A percentile compares a stretch with the other conserved stretches of the same genome.
These are phyloP conservation scores for Brassica nigra DNA, from an alignment of 345 rosid species.

Conservation along the genomic window DNA sequence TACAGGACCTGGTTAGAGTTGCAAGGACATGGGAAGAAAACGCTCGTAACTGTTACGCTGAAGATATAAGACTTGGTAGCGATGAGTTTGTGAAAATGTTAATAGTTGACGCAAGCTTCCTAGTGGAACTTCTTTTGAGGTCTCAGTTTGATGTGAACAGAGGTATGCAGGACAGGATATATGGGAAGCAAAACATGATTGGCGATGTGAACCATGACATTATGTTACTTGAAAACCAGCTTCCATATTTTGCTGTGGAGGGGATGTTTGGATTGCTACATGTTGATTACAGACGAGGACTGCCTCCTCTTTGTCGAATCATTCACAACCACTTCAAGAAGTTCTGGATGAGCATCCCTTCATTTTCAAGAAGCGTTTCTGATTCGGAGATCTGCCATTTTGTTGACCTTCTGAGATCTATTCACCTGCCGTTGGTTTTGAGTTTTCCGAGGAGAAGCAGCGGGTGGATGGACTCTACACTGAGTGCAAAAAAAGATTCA, in stretches of 20 bases:
- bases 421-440: background rate
- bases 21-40: conserved; percentile 33
- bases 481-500: background rate
- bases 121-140: conserved; percentile 42
- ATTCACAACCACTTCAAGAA: background rate
- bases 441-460: background rate
- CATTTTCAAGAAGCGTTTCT: background rate
- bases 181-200: conserved; percentile 40
- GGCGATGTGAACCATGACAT: conserved; percentile 3
- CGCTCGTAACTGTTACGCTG: conserved; percentile 40
- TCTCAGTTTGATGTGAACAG: conserved; percentile 10
- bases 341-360: background rate
- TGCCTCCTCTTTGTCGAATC: background rate
- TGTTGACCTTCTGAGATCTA: background rate
- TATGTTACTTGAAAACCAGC: background rate
- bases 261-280: background rate
- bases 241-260: background rate
- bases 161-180: conserved; percentile 35
- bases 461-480: background rate
- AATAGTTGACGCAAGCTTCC: conserved; percentile 40
- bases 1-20: conserved; percentile 21
- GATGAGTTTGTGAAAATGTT: conserved; percentile 41
- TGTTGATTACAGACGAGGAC: background rate
- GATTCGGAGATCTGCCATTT: background rate
- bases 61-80: conserved; percentile 16